Conservation (phyloP, 148 eudicot species). For the Dianthus caryophyllus region DNA sequence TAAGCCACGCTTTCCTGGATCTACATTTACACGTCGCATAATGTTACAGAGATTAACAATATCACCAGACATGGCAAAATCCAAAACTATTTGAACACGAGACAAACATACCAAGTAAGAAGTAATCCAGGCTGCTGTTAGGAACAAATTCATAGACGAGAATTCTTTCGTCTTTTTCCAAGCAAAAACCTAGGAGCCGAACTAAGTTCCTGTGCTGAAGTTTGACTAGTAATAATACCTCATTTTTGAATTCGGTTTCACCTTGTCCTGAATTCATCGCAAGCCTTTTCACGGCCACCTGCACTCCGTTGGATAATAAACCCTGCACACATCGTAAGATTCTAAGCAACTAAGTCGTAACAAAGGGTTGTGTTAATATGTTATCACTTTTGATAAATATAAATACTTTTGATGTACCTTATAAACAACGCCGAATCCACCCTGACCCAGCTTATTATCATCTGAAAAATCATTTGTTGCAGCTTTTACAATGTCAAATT, state of each 20-base stretch:
- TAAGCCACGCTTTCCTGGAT: slow-evolving; percentile 14
- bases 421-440: slow-evolving; percentile 25
- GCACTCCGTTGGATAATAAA: slow-evolving; percentile 28
- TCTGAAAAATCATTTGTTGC: slow-evolving; percentile 32
- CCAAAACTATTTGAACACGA: background rate
- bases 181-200: slow-evolving; percentile 44
- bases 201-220: slow-evolving; percentile 51
- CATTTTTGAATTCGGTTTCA: slow-evolving; percentile 40
- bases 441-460: slow-evolving; percentile 25
- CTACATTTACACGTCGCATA: slow-evolving; percentile 8
- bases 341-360: background rate
- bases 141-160: slow-evolving; percentile 43
- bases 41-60: background rate
- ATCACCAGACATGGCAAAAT: no score
- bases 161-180: slow-evolving; percentile 36
- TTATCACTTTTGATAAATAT: background rate
- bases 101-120: slow-evolving; percentile 24
- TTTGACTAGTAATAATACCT: slow-evolving; percentile 39
- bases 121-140: slow-evolving; percentile 46
- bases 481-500: slow-evolving; percentile 20
- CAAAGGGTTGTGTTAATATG: background rate
- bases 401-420: slow-evolving; percentile 19
- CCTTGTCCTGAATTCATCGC: slow-evolving; percentile 37
- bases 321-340: slow-evolving; percentile 26
- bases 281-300: slow-evolving; percentile 49